Evolutionary conservation across 441 rosid species (phyloP).

Genomic region (Macaranga tanarius): DNA sequence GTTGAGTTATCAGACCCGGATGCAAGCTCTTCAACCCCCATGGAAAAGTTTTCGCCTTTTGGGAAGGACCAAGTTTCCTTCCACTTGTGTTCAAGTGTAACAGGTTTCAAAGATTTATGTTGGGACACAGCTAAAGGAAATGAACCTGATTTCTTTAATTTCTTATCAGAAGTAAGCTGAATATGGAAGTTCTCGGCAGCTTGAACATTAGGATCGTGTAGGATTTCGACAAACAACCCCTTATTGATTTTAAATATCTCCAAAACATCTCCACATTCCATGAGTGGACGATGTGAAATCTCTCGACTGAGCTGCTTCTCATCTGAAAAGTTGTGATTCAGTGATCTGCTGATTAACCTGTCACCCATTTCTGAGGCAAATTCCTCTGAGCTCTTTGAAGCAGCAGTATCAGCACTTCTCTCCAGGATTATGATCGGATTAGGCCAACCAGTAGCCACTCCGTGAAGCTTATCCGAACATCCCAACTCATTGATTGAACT

Average conservation of each 20-base stretch:
- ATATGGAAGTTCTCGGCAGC: slow-evolving; percentile 29
- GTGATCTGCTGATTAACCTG: slow-evolving; percentile 9
- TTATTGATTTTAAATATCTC: slow-evolving; percentile 55
- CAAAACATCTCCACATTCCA: slow-evolving; percentile 51
- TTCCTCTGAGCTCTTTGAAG: slow-evolving; percentile 14
- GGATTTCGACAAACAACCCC: slow-evolving; percentile 49
- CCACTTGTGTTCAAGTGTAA: slow-evolving; percentile 67
- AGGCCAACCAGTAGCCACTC: slow-evolving; percentile 27
- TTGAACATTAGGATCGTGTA: slow-evolving; percentile 43
- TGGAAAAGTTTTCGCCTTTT: slow-evolving; percentile 30
- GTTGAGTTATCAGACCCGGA: slow-evolving; percentile 19
- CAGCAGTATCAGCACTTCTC: slow-evolving; percentile 30
- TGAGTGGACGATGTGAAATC: slow-evolving; percentile 34
- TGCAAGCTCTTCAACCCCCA: slow-evolving; percentile 25
- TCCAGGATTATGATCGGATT: slow-evolving; percentile 51
- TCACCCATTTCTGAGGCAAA: slow-evolving; percentile 9
- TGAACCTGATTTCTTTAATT: slow-evolving; percentile 67
- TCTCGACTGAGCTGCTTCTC: slow-evolving; percentile 25
- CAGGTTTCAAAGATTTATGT: slow-evolving; percentile 34
- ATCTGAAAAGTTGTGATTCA: slow-evolving; percentile 23
- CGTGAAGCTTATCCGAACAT: slow-evolving; percentile 28
- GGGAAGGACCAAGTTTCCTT: slow-evolving; percentile 64
- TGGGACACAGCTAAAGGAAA: slow-evolving; percentile 59
- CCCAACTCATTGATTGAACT: slow-evolving; percentile 24
- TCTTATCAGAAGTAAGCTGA: slow-evolving; percentile 29